A percentile compares a stretch with the other conserved stretches of the same genome.
Conservation (phyloP, 306 rosid species). For the Sphenostylis stenocarpa region DNA sequence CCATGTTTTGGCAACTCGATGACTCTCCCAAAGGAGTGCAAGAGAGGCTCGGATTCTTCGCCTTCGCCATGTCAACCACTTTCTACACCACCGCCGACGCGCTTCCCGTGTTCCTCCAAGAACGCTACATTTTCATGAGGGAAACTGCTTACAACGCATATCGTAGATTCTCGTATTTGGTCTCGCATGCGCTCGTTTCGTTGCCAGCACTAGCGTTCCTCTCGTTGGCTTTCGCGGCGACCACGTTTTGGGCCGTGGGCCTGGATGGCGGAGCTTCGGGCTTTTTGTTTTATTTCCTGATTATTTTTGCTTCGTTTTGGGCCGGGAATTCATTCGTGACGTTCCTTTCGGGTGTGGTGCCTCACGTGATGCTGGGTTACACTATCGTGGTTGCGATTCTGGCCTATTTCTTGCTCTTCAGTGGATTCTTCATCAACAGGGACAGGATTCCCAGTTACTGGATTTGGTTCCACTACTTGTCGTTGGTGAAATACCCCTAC, state of each 20-base stretch:
- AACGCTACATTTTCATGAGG: constrained; percentile 87
- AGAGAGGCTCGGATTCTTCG: constrained; percentile 86
- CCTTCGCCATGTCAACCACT: constrained; percentile 97
- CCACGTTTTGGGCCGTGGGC: constrained; percentile 92
- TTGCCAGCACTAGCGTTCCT: constrained; percentile 62
- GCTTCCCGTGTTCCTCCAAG: constrained; percentile 87
- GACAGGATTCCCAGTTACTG: constrained; percentile 79
- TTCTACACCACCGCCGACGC: constrained; percentile 96
- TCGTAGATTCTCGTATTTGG: constrained; percentile 69
- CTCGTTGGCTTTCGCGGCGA: constrained; percentile 54
- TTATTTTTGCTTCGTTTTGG: constrained; percentile 81
- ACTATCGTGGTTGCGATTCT: constrained; percentile 82
- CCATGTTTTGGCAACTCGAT: constrained; percentile 82
- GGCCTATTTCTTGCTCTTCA: constrained; percentile 86
- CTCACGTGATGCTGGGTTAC: constrained; percentile 93
- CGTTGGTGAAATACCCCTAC: constrained; percentile 80
- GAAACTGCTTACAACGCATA: constrained; percentile 92
- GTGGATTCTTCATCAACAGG: constrained; percentile 89
- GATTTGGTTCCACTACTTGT: constrained; percentile 94
- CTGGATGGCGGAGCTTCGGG: constrained; percentile 76
- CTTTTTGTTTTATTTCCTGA: constrained; percentile 62
- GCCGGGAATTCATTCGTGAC: constrained; percentile 92
- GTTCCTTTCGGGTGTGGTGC: constrained; percentile 85
- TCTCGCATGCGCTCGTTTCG: constrained; percentile 60
- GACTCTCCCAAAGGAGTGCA: constrained; percentile 76